These are phyloP conservation scores for Discostella stelligera DNA, from an alignment of 352 stramenopile species.

Conservation along the genomic window DNA sequence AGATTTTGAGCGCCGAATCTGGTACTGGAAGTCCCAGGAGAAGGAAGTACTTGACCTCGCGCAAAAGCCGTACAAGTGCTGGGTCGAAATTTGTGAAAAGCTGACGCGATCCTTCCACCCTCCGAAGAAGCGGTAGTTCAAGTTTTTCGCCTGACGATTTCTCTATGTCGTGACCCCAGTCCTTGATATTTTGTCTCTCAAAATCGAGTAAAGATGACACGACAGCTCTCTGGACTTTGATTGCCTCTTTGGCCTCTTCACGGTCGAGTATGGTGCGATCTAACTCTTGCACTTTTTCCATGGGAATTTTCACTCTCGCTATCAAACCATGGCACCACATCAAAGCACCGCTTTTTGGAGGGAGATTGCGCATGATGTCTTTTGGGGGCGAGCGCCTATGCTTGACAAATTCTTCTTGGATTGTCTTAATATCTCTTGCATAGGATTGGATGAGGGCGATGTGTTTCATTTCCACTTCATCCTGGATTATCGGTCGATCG, in stretches of 20 bases:
- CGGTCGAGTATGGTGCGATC: slow-evolving; percentile 96
- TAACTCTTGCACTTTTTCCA: slow-evolving; percentile 94
- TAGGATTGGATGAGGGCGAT: slow-evolving; percentile 95
- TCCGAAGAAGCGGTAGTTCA: slow-evolving; percentile 90
- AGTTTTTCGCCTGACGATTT: slow-evolving; percentile 92
- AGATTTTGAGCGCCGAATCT: slow-evolving; percentile 92
- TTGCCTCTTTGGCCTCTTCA: slow-evolving; percentile 97
- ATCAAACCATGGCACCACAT: slow-evolving; percentile 95
- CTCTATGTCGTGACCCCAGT: slow-evolving; percentile 95
- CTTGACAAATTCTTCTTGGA: slow-evolving; percentile 95
- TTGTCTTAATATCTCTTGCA: slow-evolving; percentile 92
- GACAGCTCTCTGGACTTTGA: slow-evolving; percentile 95
- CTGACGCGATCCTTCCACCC: slow-evolving; percentile 87
- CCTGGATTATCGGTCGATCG: slow-evolving; percentile 93
- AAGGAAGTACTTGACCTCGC: slow-evolving; percentile 97
- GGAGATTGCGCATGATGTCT: slow-evolving; percentile 88
- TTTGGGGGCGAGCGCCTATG: slow-evolving; percentile 91
- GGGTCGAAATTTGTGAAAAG: slow-evolving; percentile 97
- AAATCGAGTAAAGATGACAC: slow-evolving; percentile 95
- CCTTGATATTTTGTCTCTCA: slow-evolving; percentile 94
- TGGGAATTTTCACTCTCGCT: slow-evolving; percentile 94
- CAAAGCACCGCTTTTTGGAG: slow-evolving; percentile 91
- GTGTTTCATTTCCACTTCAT: slow-evolving; percentile 97
- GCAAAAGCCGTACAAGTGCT: slow-evolving; percentile 92
- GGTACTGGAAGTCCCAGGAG: slow-evolving; percentile 93